A percentile compares a stretch with the other conserved stretches of the same genome.
Evolutionary conservation across 1,284 basidiomycete genomes (phyloP).

Genomic region (Marasmius tenuissimus): DNA sequence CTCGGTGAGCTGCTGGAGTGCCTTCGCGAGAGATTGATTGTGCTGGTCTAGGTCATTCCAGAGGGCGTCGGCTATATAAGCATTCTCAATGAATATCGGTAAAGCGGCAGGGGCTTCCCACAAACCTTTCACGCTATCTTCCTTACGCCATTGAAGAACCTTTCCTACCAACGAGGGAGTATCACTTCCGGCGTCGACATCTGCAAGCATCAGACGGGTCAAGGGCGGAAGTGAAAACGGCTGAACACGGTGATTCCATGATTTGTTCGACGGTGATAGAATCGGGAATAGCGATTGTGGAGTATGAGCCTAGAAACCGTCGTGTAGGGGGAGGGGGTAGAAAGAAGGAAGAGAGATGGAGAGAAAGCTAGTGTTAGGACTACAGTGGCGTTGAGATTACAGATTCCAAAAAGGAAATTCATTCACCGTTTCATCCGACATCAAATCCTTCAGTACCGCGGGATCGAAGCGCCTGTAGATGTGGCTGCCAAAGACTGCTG

Average conservation of each 20-base stretch:
- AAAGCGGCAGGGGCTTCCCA: background rate
- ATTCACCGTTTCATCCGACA: constrained; percentile 58
- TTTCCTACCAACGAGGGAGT: constrained; percentile 90
- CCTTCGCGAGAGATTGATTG: constrained; percentile 58
- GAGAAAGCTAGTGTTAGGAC: constrained; percentile 13
- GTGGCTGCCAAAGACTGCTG: constrained; percentile 94
- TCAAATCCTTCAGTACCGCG: constrained; percentile 62
- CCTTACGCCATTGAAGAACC: constrained; percentile 84
- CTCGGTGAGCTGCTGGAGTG: constrained; percentile 49
- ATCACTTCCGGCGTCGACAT: constrained; percentile 91
- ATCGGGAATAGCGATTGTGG: constrained; percentile 40
- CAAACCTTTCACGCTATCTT: constrained; percentile 57
- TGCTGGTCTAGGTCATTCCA: constrained; percentile 71
- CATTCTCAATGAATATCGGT: constrained; percentile 13
- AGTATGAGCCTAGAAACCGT: constrained; percentile 3
- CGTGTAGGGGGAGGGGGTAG: too few species aligned
- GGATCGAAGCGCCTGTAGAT: constrained; percentile 91
- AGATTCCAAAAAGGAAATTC: background rate
- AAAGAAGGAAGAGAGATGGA: background rate
- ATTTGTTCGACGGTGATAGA: constrained; percentile 58
- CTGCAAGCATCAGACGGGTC: constrained; percentile 83
- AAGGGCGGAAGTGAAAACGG: constrained; percentile 81
- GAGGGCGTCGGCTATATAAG: constrained; percentile 53
- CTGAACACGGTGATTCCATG: constrained; percentile 67
- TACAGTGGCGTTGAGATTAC: constrained; percentile 10